These are phyloP conservation scores for Aspergillus homomorphus DNA, from an alignment of 495 filamentous ascomycete species.

Conservation along the genomic window DNA sequence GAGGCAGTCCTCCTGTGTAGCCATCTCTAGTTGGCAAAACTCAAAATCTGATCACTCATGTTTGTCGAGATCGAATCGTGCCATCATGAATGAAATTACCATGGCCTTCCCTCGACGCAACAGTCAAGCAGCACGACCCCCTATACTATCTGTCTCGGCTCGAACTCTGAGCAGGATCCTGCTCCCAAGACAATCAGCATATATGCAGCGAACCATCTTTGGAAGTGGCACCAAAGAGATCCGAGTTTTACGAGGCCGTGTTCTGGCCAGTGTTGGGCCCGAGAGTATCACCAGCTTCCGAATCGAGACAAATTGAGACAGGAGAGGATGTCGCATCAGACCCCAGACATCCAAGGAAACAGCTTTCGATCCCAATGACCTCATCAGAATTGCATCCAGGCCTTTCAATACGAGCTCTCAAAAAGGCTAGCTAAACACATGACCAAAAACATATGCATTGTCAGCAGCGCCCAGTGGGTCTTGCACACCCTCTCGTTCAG, in stretches of 20 bases:
- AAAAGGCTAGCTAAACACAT: slow-evolving; percentile 22
- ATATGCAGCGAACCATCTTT: neutral
- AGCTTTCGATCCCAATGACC: neutral
- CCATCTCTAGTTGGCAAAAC: neutral
- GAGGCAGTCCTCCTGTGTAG: neutral
- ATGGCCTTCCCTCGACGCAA: neutral
- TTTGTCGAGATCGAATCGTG: neutral
- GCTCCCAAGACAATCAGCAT: neutral
- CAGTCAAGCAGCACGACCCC: neutral
- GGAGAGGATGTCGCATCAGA: neutral
- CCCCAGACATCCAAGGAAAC: too few relatives aligned
- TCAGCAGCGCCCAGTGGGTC: slow-evolving; percentile 22
- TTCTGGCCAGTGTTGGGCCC: neutral
- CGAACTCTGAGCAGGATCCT: neutral
- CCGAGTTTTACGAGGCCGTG: neutral
- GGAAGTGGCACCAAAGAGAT: neutral
- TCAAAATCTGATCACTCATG: too few relatives aligned
- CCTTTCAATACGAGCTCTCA: slow-evolving; percentile 11
- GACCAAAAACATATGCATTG: slow-evolving; percentile 23
- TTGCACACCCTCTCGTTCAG: slow-evolving; percentile 7
- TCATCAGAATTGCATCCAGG: slow-evolving; percentile 4
- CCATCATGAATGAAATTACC: neutral
- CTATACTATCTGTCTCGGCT: neutral
- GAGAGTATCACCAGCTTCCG: too few relatives aligned
- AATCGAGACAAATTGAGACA: too few relatives aligned